phyloP scores from a whole-genome alignment of 495 filamentous ascomycete species.

The Saxispiralis lemnorum region DNA sequence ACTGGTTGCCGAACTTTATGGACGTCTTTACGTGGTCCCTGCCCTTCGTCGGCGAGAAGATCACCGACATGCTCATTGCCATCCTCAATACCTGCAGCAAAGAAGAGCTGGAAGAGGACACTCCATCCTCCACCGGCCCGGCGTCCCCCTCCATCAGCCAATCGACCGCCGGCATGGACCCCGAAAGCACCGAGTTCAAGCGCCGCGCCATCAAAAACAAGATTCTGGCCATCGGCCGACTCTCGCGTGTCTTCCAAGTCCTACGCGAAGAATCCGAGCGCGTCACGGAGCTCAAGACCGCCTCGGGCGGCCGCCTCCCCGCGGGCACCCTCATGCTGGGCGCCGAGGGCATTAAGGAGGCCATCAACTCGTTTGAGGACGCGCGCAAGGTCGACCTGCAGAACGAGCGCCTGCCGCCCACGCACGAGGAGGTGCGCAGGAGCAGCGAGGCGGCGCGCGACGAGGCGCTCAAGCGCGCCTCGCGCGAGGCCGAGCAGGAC shows the following conservation, averaged over 20 bases:
- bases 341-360: conserved; percentile 95
- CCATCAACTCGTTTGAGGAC: conserved; percentile 94
- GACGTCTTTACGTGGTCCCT: conserved; percentile 97
- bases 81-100: conserved; percentile 97
- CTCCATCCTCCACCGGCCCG: conserved; percentile 41
- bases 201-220: conserved; percentile 97
- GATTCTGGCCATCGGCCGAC: conserved; percentile 87
- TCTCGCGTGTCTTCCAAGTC: conserved; percentile 97
- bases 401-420: conserved; percentile 85
- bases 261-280: conserved; percentile 91
- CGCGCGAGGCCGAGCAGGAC: conserved; percentile 79
- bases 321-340: conserved; percentile 95
- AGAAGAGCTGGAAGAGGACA: conserved; percentile 77
- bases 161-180: conserved; percentile 35
- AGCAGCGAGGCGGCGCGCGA: conserved; percentile 61
- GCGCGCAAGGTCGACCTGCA: conserved; percentile 95
- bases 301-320: conserved; percentile 78
- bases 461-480: conserved; percentile 67
- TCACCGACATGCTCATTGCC: conserved; percentile 97
- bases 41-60: conserved; percentile 97
- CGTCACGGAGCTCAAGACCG: conserved; percentile 94
- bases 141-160: conserved; percentile 38
- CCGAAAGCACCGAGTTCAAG: conserved; percentile 78
- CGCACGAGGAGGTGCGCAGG: conserved; percentile 72
- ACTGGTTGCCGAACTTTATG: conserved; percentile 99